Percentiles rank a stretch among this genome's conserved stretches.
These are phyloP conservation scores for Alternaria rosae DNA, from an alignment of 2,329 filamentous ascomycete species.

Conservation along the genomic window DNA sequence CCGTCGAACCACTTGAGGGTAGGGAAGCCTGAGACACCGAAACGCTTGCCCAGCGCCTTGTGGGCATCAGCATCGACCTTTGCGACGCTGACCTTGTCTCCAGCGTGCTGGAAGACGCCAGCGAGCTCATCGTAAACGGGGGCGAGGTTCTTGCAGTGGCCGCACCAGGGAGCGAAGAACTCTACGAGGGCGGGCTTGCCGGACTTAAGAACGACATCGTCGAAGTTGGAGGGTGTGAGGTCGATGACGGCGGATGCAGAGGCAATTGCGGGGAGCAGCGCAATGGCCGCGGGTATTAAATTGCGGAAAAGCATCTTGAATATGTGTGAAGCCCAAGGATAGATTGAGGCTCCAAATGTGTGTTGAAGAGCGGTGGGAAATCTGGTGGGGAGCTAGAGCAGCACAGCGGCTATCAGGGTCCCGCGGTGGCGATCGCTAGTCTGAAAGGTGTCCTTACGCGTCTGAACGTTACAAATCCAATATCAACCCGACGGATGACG, in stretches of 20 bases:
- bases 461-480: slow-evolving; percentile 37
- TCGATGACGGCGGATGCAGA: slow-evolving; percentile 88
- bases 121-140: slow-evolving; percentile 94
- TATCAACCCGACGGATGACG: slow-evolving; percentile 2
- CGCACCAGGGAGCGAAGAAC: slow-evolving; percentile 99
- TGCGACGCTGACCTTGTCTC: slow-evolving; percentile 83
- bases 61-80: slow-evolving; percentile 97
- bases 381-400: slow-evolving; percentile 23
- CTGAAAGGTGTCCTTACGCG: slow-evolving; percentile 35
- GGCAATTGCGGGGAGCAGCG: slow-evolving; percentile 42
- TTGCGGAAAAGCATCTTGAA: slow-evolving; percentile 43
- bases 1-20: slow-evolving; percentile 98
- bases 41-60: slow-evolving; percentile 82
- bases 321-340: slow-evolving; percentile 25
- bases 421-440: slow-evolving; percentile 36
- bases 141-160: slow-evolving; percentile 97
- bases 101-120: slow-evolving; percentile 72
- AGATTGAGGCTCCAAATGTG: slow-evolving; percentile 26
- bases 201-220: slow-evolving; percentile 84
- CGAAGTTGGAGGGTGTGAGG: slow-evolving; percentile 89
- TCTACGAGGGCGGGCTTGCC: slow-evolving; percentile 96
- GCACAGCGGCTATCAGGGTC: slow-evolving; percentile 22
- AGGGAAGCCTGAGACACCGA: slow-evolving; percentile 91
- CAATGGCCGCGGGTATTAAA: slow-evolving; percentile 42
- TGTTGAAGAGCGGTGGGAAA: slow-evolving; percentile 20